A percentile compares a stretch with the other conserved stretches of the same genome.
phyloP scores from a whole-genome alignment of 1,284 basidiomycete species.

The Naganishia sp. region DNA sequence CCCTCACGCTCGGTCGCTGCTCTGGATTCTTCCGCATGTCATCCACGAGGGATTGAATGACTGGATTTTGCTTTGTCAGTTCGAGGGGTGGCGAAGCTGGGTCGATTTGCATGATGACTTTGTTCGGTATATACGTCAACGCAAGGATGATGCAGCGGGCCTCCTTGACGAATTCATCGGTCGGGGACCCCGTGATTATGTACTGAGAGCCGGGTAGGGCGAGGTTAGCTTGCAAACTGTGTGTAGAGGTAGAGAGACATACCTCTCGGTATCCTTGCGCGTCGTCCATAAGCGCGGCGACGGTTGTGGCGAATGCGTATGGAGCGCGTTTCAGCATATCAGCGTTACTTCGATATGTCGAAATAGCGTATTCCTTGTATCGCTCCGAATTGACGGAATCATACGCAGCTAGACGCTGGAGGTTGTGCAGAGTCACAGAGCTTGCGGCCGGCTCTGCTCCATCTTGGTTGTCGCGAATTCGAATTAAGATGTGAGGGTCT shows the following conservation, averaged over 20 bases:
- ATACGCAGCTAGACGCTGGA: constrained; percentile 52
- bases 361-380: constrained; percentile 36
- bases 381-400: constrained; percentile 39
- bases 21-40: constrained; percentile 29
- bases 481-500: constrained; percentile 54
- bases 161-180: constrained; percentile 32
- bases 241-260: constrained; percentile 15
- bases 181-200: constrained; percentile 38
- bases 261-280: constrained; percentile 42
- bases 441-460: constrained; percentile 57
- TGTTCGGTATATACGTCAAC: constrained; percentile 39
- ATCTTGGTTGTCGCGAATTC: constrained; percentile 51
- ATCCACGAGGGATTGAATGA: constrained; percentile 38
- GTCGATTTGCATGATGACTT: constrained; percentile 42
- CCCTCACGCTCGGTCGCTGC: constrained; percentile 35
- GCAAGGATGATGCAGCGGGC: constrained; percentile 10
- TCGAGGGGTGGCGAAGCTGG: constrained; percentile 35
- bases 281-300: constrained; percentile 42
- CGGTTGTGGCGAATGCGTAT: constrained; percentile 43
- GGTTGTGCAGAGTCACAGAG: constrained; percentile 54
- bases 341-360: constrained; percentile 41
- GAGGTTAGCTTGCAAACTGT: constrained; percentile 4
- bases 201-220: constrained; percentile 29
- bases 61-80: constrained; percentile 39
- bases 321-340: constrained; percentile 42